Conservation (phyloP, 2,329 filamentous ascomycete genomes). For the Verticillium nubilum region DNA sequence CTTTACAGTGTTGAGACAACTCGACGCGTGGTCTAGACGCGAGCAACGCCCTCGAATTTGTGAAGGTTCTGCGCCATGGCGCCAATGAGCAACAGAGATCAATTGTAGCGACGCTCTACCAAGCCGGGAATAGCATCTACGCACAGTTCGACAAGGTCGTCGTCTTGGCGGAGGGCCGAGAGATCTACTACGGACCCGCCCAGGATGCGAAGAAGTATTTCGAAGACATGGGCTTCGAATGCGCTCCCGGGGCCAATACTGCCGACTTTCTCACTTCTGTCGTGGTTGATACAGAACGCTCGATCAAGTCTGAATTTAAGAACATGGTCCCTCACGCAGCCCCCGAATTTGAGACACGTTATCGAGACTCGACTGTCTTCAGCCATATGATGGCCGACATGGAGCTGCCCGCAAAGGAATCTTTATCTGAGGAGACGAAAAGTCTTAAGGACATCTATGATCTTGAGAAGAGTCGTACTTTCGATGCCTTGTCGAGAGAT, state of each 20-base stretch:
- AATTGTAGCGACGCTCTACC: slow-evolving; percentile 63
- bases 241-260: slow-evolving; percentile 60
- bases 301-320: slow-evolving; percentile 61
- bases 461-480: too few species aligned
- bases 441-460: too few species aligned
- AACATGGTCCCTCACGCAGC: slow-evolving; percentile 62
- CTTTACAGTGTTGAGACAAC: slow-evolving; percentile 62
- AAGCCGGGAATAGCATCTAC: slow-evolving; percentile 64
- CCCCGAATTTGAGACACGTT: slow-evolving; percentile 49
- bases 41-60: slow-evolving; percentile 68
- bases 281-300: slow-evolving; percentile 51
- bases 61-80: slow-evolving; percentile 57
- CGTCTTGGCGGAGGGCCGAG: slow-evolving; percentile 68
- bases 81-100: slow-evolving; percentile 60
- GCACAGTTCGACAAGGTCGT: slow-evolving; percentile 70
- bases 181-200: slow-evolving; percentile 69
- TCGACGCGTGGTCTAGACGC: slow-evolving; percentile 67
- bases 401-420: too few species aligned
- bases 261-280: slow-evolving; percentile 66
- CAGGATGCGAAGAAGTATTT: slow-evolving; percentile 58
- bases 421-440: too few species aligned
- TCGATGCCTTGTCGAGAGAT: too few species aligned
- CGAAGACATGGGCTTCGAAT: slow-evolving; percentile 61
- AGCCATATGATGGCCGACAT: too few species aligned
- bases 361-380: too few species aligned